These are phyloP conservation scores for Babesia ovis DNA, from an alignment of 169 alveolate species.

Conservation along the genomic window DNA sequence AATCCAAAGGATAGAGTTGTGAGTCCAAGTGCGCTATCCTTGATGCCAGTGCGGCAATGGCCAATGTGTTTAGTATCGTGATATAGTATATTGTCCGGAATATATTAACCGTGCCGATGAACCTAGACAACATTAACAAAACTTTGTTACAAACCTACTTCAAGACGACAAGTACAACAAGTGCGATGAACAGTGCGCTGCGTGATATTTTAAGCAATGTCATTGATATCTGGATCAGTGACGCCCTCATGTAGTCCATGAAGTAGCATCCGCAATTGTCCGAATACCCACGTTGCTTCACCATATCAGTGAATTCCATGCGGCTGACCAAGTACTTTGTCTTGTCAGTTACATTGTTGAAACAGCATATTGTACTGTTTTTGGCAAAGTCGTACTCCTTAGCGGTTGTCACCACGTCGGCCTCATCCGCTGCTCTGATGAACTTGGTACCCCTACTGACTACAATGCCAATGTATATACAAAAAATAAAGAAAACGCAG, in stretches of 20 bases:
- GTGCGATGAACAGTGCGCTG: slow-evolving; percentile 67
- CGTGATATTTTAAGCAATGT: slow-evolving; percentile 76
- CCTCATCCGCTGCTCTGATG: slow-evolving; percentile 72
- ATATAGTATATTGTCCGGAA: slow-evolving; percentile 71
- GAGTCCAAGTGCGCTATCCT: slow-evolving; percentile 47
- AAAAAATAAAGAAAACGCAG: slow-evolving; percentile 36
- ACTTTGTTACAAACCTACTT: slow-evolving; percentile 42
- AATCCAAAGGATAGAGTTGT: slow-evolving; percentile 42
- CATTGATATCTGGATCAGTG: slow-evolving; percentile 71
- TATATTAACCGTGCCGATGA: slow-evolving; percentile 66
- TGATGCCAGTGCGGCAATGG: slow-evolving; percentile 58
- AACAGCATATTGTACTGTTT: slow-evolving; percentile 11
- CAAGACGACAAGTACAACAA: slow-evolving; percentile 59
- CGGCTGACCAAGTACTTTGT: slow-evolving; percentile 71
- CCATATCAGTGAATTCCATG: slow-evolving; percentile 77
- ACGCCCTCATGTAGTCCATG: slow-evolving; percentile 82
- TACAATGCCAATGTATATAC: slow-evolving; percentile 33
- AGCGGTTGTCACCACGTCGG: slow-evolving; percentile 54
- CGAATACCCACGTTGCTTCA: slow-evolving; percentile 74
- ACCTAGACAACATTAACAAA: background rate
- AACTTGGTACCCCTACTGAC: slow-evolving; percentile 65
- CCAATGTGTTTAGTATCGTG: slow-evolving; percentile 54
- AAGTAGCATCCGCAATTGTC: slow-evolving; percentile 76
- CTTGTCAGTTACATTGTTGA: slow-evolving; percentile 39
- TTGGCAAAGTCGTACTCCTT: slow-evolving; percentile 53